Evolutionary conservation across 176 grass and related monocot species (phyloP).

Genomic region (Paspalum vaginatum): DNA sequence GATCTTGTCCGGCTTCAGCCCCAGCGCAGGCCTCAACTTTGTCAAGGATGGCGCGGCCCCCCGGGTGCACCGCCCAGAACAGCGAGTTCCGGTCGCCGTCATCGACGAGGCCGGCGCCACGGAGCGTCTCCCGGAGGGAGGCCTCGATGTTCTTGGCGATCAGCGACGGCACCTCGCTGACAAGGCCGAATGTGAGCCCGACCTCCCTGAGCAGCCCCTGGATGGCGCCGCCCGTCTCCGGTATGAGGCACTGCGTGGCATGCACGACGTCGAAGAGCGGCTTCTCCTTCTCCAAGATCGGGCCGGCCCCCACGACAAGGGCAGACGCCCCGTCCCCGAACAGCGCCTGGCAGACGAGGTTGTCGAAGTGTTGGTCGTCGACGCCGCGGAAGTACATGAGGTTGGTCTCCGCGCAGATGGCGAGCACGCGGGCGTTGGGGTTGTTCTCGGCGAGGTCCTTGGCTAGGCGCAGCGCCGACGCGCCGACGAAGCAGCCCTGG

Average conservation of each 20-base stretch:
- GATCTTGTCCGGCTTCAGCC: slow-evolving; percentile 1
- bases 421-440: slow-evolving; percentile 37
- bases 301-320: slow-evolving; percentile 35
- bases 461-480: slow-evolving; percentile 32
- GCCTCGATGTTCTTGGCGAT: slow-evolving; percentile 38
- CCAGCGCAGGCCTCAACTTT: slow-evolving; percentile 31
- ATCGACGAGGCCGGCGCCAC: neutral
- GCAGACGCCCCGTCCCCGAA: slow-evolving; percentile 49
- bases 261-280: slow-evolving; percentile 32
- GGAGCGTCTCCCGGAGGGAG: slow-evolving; percentile 11
- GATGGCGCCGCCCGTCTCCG: slow-evolving; percentile 40
- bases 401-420: slow-evolving; percentile 23
- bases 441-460: too few species aligned
- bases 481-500: slow-evolving; percentile 38
- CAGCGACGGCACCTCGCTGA: slow-evolving; percentile 32
- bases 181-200: too few species aligned
- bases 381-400: slow-evolving; percentile 35
- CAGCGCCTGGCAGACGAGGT: slow-evolving; percentile 33
- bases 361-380: slow-evolving; percentile 35
- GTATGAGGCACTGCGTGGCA: slow-evolving; percentile 23
- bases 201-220: slow-evolving; percentile 28
- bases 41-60: slow-evolving; percentile 2
- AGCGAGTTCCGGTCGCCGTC: neutral
- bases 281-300: slow-evolving; percentile 8
- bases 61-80: slow-evolving; percentile 37